These are phyloP conservation scores for Eucalyptus curtisii DNA, from an alignment of 345 rosid genomes.

Conservation along the genomic window DNA sequence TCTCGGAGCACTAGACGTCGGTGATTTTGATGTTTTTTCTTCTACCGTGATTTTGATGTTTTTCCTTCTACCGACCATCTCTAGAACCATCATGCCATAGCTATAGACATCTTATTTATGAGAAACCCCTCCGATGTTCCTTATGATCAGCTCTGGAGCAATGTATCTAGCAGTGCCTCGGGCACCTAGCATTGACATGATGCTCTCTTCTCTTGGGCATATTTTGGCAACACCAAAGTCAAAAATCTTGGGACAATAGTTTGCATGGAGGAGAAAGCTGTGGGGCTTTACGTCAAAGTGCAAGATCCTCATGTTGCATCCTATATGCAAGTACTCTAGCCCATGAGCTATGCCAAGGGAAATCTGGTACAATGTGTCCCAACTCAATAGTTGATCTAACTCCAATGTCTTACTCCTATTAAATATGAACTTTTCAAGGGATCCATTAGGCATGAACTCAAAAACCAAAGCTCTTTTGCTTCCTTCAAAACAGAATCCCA, in stretches of 20 bases:
- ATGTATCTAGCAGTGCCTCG: slow-evolving; percentile 20
- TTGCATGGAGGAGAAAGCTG: neutral
- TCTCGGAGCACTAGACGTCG: neutral
- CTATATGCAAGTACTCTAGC: slow-evolving; percentile 27
- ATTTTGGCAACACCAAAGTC: slow-evolving; percentile 36
- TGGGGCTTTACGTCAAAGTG: neutral
- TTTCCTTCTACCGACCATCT: neutral
- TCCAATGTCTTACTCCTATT: no score
- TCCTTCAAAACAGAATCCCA: no score
- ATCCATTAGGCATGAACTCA: no score
- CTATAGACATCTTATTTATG: slow-evolving; percentile 28
- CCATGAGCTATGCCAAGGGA: slow-evolving; percentile 19
- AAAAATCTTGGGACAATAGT: slow-evolving; percentile 24
- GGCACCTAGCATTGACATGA: neutral
- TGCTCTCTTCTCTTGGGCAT: slow-evolving; percentile 9
- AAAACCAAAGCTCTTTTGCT: no score
- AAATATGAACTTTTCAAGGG: no score
- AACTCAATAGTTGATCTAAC: no score
- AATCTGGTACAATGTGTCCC: neutral
- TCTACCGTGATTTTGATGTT: neutral
- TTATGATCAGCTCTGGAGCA: slow-evolving; percentile 17
- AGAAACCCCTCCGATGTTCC: slow-evolving; percentile 17
- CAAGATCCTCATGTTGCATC: slow-evolving; percentile 21
- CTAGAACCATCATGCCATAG: slow-evolving; percentile 7
- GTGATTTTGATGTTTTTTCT: neutral